Conservation (phyloP, 805 yeast species). For the Starmerella roubikii region DNA sequence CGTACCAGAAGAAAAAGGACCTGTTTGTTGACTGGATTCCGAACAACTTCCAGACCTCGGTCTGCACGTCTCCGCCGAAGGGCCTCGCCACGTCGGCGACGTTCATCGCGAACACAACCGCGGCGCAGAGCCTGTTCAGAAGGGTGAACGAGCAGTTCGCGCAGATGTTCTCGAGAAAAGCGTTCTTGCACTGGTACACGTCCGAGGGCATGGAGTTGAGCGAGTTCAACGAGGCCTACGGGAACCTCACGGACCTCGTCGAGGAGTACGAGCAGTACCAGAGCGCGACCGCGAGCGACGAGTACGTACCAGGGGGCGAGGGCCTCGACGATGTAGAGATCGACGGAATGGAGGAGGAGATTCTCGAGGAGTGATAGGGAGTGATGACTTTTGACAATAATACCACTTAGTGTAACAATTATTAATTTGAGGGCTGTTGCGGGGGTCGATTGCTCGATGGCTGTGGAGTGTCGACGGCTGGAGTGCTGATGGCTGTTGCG, state of each 20-base stretch:
- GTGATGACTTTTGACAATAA: no score
- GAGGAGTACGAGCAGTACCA: constrained; percentile 91
- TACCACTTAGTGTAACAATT: no score
- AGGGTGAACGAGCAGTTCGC: constrained; percentile 84
- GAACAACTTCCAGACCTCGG: constrained; percentile 88
- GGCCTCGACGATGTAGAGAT: constrained; percentile 51
- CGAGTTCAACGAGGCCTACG: constrained; percentile 90
- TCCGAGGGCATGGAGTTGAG: constrained; percentile 94
- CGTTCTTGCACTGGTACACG: constrained; percentile 94
- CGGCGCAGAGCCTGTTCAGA: constrained; percentile 83
- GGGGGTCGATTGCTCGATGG: no score
- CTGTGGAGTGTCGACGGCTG: no score
- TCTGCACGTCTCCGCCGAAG: constrained; percentile 82
- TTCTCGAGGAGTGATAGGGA: neutral
- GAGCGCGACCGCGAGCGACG: constrained; percentile 63
- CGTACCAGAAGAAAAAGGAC: constrained; percentile 68
- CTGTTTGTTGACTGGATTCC: constrained; percentile 95
- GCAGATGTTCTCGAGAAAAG: constrained; percentile 87
- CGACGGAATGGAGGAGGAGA: neutral
- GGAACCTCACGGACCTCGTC: constrained; percentile 81
- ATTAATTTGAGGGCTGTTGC: no score
- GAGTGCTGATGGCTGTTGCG: no score
- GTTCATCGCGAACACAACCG: constrained; percentile 85
- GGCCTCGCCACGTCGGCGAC: constrained; percentile 84
- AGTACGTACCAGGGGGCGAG: neutral